Evolutionary conservation across 2,329 filamentous ascomycete species (phyloP).

Genomic region (Colletotrichum spinosum): DNA sequence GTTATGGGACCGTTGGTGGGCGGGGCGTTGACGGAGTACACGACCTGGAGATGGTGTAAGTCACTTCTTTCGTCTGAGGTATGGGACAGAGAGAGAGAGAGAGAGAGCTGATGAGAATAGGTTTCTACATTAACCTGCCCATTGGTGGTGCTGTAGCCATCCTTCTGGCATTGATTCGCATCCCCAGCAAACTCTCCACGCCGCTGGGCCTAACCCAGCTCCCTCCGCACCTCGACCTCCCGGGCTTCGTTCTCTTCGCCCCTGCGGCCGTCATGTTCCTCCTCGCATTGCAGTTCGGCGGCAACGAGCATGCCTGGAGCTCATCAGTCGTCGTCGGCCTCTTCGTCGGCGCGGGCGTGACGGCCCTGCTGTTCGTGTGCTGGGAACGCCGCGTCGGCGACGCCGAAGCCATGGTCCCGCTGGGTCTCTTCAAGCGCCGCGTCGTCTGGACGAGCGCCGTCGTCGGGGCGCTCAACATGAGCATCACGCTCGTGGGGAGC

Average conservation of each 20-base stretch:
- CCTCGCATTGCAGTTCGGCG: constrained; percentile 58
- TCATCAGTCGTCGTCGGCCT: constrained; percentile 53
- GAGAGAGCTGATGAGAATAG: constrained; percentile 28
- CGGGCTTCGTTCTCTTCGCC: constrained; percentile 58
- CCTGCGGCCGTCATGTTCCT: constrained; percentile 54
- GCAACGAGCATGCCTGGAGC: constrained; percentile 53
- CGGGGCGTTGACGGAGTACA: constrained; percentile 51
- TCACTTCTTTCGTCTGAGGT: background rate
- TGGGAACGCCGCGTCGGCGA: constrained; percentile 59
- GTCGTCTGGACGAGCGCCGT: constrained; percentile 55
- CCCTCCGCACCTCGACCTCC: constrained; percentile 52
- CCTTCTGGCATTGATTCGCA: constrained; percentile 46
- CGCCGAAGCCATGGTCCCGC: constrained; percentile 59
- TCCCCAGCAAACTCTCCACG: constrained; percentile 52
- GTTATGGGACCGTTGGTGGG: constrained; percentile 60
- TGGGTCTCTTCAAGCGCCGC: constrained; percentile 55
- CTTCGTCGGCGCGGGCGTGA: constrained; percentile 50
- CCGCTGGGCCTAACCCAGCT: constrained; percentile 42
- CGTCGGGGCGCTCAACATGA: constrained; percentile 56
- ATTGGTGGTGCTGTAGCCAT: constrained; percentile 51
- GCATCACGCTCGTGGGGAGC: constrained; percentile 56
- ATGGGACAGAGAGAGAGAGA: background rate
- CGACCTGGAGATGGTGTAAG: constrained; percentile 57
- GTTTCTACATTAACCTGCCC: constrained; percentile 61
- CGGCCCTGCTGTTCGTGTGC: constrained; percentile 48